Evolutionary conservation across 192 early-diverging fungal species (phyloP).

Genomic region (Irineochytrium annulatum): DNA sequence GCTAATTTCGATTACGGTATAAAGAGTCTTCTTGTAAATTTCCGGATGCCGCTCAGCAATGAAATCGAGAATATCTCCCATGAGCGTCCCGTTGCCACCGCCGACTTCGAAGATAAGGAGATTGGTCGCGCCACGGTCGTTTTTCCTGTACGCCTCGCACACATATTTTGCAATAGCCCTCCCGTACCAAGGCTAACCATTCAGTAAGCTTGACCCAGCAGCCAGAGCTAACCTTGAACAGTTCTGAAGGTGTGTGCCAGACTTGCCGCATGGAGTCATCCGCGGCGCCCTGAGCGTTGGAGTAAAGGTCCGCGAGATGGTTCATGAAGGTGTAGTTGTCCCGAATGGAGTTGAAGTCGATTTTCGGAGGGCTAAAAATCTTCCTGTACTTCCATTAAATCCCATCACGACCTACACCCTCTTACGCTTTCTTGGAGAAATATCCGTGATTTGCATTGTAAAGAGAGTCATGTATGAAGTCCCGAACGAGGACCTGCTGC

Average conservation of each 20-base stretch:
- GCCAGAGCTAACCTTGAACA: conserved; percentile 63
- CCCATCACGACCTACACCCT: conserved; percentile 6
- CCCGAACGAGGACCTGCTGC: too few species aligned
- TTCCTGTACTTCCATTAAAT: conserved; percentile 10
- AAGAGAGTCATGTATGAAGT: conserved; percentile 92
- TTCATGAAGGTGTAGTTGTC: conserved; percentile 79
- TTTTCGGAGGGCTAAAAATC: conserved; percentile 38
- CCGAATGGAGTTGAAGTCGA: conserved; percentile 60
- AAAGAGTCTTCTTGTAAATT: conserved; percentile 73
- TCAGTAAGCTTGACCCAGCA: not conserved
- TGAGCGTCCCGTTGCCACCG: conserved; percentile 94
- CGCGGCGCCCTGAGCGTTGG: conserved; percentile 33
- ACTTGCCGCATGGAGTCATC: conserved; percentile 74
- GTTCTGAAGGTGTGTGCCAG: conserved; percentile 97
- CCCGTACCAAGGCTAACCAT: conserved; percentile 79
- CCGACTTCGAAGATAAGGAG: conserved; percentile 93
- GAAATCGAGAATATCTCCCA: conserved; percentile 89
- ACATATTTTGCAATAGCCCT: conserved; percentile 88
- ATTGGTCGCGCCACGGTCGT: conserved; percentile 26
- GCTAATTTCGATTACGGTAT: conserved; percentile 93
- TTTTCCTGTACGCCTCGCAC: conserved; percentile 68
- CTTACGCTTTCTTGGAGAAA: conserved; percentile 87
- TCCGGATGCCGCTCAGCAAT: conserved; percentile 71
- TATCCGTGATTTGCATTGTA: conserved; percentile 97
- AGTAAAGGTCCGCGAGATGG: conserved; percentile 68